Conservation (phyloP, 805 yeast genomes). For the Zygosaccharomyces lentus region DNA sequence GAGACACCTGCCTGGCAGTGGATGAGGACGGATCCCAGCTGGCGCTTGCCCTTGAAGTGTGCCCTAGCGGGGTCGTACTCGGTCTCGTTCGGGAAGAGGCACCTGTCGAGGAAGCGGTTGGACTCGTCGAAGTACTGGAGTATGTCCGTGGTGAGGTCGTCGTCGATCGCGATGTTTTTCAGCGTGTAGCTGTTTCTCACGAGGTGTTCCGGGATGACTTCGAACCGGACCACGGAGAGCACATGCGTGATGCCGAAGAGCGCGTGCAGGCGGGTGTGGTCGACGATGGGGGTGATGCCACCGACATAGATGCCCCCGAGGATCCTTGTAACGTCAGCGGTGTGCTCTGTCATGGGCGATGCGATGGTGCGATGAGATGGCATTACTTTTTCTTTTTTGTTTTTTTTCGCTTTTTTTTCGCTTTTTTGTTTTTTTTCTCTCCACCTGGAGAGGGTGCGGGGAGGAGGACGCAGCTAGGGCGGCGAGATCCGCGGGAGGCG, state of each 20-base stretch:
- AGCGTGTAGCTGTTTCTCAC: slow-evolving; percentile 43
- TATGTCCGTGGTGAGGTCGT: slow-evolving; percentile 63
- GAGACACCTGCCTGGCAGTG: slow-evolving; percentile 94
- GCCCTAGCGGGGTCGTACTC: slow-evolving; percentile 32
- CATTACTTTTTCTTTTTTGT: neutral
- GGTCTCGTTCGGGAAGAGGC: slow-evolving; percentile 45
- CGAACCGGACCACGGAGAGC: slow-evolving; percentile 63
- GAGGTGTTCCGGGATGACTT: slow-evolving; percentile 49
- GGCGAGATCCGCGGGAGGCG: no score
- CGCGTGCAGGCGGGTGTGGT: slow-evolving; percentile 46
- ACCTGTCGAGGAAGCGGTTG: slow-evolving; percentile 62
- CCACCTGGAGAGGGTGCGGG: no score
- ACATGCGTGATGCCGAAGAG: slow-evolving; percentile 64
- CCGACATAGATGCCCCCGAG: slow-evolving; percentile 79
- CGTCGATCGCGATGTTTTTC: slow-evolving; percentile 67
- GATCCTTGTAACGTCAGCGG: slow-evolving; percentile 45
- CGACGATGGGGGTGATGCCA: slow-evolving; percentile 59
- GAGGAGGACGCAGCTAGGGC: no score
- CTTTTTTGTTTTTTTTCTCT: no score
- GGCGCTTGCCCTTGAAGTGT: slow-evolving; percentile 34
- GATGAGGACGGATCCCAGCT: slow-evolving; percentile 48
- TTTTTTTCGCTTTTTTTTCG: no score
- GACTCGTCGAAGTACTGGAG: slow-evolving; percentile 56
- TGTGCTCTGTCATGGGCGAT: slow-evolving; percentile 8
- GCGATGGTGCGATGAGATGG: neutral